A percentile compares a stretch with the other conserved stretches of the same genome.
Evolutionary conservation across 495 filamentous ascomycete species (phyloP).

Genomic region (Penicillium angulare): DNA sequence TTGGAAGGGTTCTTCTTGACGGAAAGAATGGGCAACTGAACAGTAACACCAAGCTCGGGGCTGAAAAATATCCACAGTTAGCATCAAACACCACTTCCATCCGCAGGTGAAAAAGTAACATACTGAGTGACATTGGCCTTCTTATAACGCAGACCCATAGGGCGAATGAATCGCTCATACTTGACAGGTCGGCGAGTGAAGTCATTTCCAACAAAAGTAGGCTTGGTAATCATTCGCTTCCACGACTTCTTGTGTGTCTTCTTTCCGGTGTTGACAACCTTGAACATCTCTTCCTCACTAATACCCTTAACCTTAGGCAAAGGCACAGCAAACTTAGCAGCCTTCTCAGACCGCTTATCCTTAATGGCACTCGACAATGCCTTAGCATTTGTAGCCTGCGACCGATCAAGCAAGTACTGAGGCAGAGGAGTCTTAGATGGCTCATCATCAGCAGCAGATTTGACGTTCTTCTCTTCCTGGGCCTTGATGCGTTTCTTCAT

Average conservation of each 20-base stretch:
- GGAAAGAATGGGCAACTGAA: conserved; percentile 87
- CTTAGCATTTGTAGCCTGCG: conserved; percentile 84
- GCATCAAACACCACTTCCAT: neutral
- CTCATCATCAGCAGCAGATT: conserved; percentile 75
- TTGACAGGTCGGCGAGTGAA: conserved; percentile 93
- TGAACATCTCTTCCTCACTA: conserved; percentile 97
- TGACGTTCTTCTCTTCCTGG: conserved; percentile 93
- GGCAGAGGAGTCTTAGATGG: conserved; percentile 74
- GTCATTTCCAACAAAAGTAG: conserved; percentile 83
- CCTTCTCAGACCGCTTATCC: conserved; percentile 86
- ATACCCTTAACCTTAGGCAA: conserved; percentile 93
- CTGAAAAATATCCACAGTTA: conserved; percentile 22
- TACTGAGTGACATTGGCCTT: conserved; percentile 84
- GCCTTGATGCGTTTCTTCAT: conserved; percentile 95
- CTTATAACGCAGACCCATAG: conserved; percentile 87
- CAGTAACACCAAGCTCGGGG: conserved; percentile 81
- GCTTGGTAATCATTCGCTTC: conserved; percentile 97
- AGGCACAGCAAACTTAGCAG: conserved; percentile 92
- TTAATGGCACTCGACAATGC: conserved; percentile 81
- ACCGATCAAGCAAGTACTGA: conserved; percentile 86
- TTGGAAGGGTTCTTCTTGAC: conserved; percentile 99
- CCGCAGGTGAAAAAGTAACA: conserved; percentile 11
- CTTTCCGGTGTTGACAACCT: conserved; percentile 93
- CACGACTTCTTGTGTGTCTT: conserved; percentile 75
- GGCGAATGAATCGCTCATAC: conserved; percentile 83